Base-by-base conservation (phyloP, 225 moss, liverwort and hornwort genomes). In the Pseudoscleropodium purum region DNA sequence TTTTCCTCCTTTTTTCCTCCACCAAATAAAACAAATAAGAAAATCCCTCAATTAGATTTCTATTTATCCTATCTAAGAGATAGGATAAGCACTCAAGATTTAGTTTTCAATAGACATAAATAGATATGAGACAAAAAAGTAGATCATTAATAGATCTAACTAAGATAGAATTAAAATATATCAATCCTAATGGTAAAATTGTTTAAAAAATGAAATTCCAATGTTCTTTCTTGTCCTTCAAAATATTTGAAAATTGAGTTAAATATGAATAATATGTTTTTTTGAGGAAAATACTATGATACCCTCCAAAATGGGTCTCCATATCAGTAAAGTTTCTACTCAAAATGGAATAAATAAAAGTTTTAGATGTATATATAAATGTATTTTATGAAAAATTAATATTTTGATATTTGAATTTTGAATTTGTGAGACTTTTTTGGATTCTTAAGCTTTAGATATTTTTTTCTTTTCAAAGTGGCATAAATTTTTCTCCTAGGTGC, bases 261-360 rank as follows among this genome's bases (percentile, higher is more conserved):
- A 5, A 49, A 49, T 33, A 5, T 75, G 11, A 33, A 49, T 33
- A 4, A 19, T 12, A 19, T 19, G 0, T 75, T 33, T 75, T 75
- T 75, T 75, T 10, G 18, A 10, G 0, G 4, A 49, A 49, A 49
- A 75, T 49, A 33, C 10, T 51, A 31, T 33, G 1, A 20, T 19
- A 34, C 0, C 0, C 0, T 0, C 0, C 4, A 56, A 51, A 51
- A 34, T 34, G 20, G 51, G 1, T 21, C 13, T 76, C 51, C 5
- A 76, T 34, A 21, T 33, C 21, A 51, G 21, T 76, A 8, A 51
- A 51, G 51, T 11, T 5, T 33, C 3, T 52, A 13, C 4, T 76
- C 21, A 2, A 14, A 33, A 33, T 30, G 74, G 30, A 75, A 30
- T 10, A 47, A 5, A 7, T 11, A 49, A 51, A 51, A 51, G 7